Conservation (phyloP, 345 rosid genomes). For the Angophora floribunda region DNA sequence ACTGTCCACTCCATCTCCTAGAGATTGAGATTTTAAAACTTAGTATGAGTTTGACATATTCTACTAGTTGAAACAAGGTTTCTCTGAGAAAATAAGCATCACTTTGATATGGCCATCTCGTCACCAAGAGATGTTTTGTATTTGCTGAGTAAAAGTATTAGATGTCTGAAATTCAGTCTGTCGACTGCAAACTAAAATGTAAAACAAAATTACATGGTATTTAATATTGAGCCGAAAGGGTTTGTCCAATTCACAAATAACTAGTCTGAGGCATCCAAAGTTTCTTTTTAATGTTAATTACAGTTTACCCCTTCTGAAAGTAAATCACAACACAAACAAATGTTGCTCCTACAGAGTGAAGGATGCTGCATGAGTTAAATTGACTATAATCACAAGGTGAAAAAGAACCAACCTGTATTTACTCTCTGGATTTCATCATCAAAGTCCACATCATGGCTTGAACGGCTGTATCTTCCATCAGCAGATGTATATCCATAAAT, state of each 20-base stretch:
- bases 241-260: background rate
- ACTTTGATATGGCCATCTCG: background rate
- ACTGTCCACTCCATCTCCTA: constrained; percentile 41
- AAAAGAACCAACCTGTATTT: constrained; percentile 33
- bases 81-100: background rate
- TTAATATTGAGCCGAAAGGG: background rate
- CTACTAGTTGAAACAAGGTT: background rate
- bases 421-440: constrained; percentile 54
- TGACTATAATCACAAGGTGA: background rate
- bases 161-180: background rate
- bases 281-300: background rate
- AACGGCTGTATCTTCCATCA: constrained; percentile 87
- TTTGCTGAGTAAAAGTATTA: background rate
- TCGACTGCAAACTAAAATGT: background rate
- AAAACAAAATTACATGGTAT: background rate
- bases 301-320: background rate
- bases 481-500: constrained; percentile 72
- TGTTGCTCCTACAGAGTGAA: background rate
- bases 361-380: background rate
- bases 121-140: background rate
- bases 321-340: background rate
- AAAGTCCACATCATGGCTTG: constrained; percentile 76
- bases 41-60: background rate
- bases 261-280: background rate
- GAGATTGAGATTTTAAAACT: background rate